Percentiles rank a stretch among this genome's conserved stretches.
These are phyloP conservation scores for Fusarium musae DNA, from an alignment of 2,329 filamentous ascomycete species.

Conservation along the genomic window DNA sequence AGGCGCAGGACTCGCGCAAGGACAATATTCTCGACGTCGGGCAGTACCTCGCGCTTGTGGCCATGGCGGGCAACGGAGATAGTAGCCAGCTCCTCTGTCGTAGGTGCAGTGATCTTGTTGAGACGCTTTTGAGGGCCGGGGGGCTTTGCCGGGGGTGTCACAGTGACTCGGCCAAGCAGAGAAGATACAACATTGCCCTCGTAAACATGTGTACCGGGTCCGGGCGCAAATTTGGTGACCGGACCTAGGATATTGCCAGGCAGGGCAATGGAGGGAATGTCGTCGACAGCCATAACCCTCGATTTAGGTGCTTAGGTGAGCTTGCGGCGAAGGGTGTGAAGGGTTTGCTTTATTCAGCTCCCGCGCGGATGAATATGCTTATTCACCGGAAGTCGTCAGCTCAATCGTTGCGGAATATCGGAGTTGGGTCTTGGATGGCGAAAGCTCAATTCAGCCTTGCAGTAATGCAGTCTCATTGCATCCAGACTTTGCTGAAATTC, in stretches of 20 bases:
- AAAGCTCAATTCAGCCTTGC: constrained; percentile 28
- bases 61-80: constrained; percentile 65
- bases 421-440: constrained; percentile 21
- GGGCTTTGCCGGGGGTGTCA: constrained; percentile 60
- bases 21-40: constrained; percentile 82
- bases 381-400: constrained; percentile 13
- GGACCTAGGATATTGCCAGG: constrained; percentile 86
- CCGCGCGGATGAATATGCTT: constrained; percentile 13
- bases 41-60: constrained; percentile 76
- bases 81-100: constrained; percentile 58
- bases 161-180: constrained; percentile 76
- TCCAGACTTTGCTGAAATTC: constrained; percentile 20
- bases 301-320: constrained; percentile 26
- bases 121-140: constrained; percentile 67
- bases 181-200: constrained; percentile 82
- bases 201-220: constrained; percentile 86
- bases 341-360: constrained; percentile 5
- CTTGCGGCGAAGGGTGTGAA: not conserved
- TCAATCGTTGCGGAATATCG: not conserved
- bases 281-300: constrained; percentile 46
- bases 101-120: constrained; percentile 64
- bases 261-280: constrained; percentile 69
- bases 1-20: constrained; percentile 88
- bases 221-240: constrained; percentile 73
- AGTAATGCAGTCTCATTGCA: constrained; percentile 3